A percentile compares a stretch with the other conserved stretches of the same genome.
Evolutionary conservation across 2,329 filamentous ascomycete genomes (phyloP).

Genomic region (Xylaria sp.): DNA sequence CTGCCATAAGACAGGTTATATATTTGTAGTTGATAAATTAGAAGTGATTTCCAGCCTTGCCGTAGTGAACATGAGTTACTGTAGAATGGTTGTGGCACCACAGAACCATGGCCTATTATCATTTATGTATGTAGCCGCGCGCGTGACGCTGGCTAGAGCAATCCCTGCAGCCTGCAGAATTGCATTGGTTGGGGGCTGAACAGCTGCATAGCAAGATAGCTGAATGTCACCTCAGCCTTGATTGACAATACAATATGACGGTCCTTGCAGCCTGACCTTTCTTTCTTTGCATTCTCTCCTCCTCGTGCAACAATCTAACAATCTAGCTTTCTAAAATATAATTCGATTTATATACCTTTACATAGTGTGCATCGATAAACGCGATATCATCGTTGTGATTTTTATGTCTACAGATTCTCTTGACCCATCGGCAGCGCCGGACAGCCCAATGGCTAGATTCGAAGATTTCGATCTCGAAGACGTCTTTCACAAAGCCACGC

Average conservation of each 20-base stretch:
- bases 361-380: background rate
- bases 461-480: conserved; percentile 62
- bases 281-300: background rate
- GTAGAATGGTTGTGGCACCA: conserved; percentile 9
- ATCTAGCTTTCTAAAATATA: background rate
- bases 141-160: conserved; percentile 18
- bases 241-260: conserved; percentile 7
- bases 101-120: background rate
- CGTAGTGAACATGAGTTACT: background rate
- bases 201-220: background rate
- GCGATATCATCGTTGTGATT: background rate
- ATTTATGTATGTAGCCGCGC: conserved; percentile 16
- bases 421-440: background rate
- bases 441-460: conserved; percentile 49
- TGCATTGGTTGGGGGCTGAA: conserved; percentile 11
- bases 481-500: conserved; percentile 57
- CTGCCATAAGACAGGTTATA: background rate
- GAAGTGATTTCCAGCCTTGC: conserved; percentile 7
- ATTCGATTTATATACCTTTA: background rate
- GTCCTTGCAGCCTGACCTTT: background rate
- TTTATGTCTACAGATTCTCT: conserved; percentile 16
- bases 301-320: background rate
- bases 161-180: conserved; percentile 30
- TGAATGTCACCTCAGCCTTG: background rate
- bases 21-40: background rate